These are phyloP conservation scores for Blastobotrys chiropterorum DNA, from an alignment of 805 yeast genomes.

Conservation along the genomic window DNA sequence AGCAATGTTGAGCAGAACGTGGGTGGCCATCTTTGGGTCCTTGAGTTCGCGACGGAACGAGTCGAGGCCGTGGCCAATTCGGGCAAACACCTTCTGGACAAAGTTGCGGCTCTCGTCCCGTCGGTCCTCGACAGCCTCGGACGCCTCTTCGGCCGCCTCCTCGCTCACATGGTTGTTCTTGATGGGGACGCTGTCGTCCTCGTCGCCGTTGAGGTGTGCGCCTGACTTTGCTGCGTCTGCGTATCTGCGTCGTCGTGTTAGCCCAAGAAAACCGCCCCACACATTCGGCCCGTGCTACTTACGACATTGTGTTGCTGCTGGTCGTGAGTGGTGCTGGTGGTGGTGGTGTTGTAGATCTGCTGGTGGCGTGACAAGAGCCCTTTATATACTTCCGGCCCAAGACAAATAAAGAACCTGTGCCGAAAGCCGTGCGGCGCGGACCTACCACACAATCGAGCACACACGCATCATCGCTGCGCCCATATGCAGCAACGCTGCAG, in stretches of 20 bases:
- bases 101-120: neutral
- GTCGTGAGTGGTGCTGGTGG: neutral
- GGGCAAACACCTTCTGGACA: neutral
- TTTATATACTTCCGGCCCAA: neutral
- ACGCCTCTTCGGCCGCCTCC: conserved; percentile 2
- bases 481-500: too few species aligned
- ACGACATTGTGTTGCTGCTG: neutral
- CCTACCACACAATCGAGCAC: too few species aligned
- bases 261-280: neutral
- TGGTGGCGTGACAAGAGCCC: neutral
- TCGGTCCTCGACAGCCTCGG: neutral
- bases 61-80: neutral
- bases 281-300: neutral
- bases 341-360: neutral
- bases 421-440: too few species aligned
- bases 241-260: conserved; percentile 6
- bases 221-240: conserved; percentile 12
- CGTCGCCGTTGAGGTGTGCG: conserved; percentile 1
- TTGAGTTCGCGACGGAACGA: conserved; percentile 10
- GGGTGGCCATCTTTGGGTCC: conserved; percentile 21
- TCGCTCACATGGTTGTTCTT: conserved; percentile 2
- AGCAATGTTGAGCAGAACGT: conserved; percentile 14
- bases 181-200: conserved; percentile 7
- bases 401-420: too few species aligned
- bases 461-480: too few species aligned